Conservation (phyloP, 1,139 yeast species). For the Hemisphaericaspora subhashii region DNA sequence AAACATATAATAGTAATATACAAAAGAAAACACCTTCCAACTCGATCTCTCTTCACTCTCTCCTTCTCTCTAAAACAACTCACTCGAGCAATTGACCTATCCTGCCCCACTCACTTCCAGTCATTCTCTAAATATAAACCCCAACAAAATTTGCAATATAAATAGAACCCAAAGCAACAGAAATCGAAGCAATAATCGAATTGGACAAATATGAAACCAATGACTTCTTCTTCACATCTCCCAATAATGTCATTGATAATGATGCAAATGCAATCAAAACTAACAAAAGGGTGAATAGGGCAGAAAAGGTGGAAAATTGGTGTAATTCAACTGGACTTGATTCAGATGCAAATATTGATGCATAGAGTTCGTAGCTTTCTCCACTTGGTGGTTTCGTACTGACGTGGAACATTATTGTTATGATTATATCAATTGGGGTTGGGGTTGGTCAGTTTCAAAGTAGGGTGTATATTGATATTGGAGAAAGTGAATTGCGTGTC, state of each 20-base stretch:
- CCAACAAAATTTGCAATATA: slow-evolving; percentile 45
- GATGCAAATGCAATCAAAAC: slow-evolving; percentile 35
- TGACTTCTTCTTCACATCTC: slow-evolving; percentile 33
- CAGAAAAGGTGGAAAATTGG: slow-evolving; percentile 16
- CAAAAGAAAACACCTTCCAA: not conserved
- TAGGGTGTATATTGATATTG: not conserved
- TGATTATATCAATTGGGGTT: not conserved
- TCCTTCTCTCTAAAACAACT: not conserved
- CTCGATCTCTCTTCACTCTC: not conserved
- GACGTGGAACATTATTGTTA: slow-evolving; percentile 2
- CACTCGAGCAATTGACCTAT: too few relatives aligned
- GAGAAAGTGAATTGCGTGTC: not conserved
- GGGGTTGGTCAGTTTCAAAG: too few relatives aligned
- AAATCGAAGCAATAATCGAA: slow-evolving; percentile 37
- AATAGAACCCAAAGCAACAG: slow-evolving; percentile 40
- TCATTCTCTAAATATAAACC: slow-evolving; percentile 33
- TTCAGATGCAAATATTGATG: slow-evolving; percentile 21
- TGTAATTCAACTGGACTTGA: slow-evolving; percentile 28
- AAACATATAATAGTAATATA: not conserved
- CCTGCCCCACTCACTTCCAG: not conserved
- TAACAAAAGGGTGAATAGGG: slow-evolving; percentile 21
- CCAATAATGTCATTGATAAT: slow-evolving; percentile 37
- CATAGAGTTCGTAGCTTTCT: slow-evolving; percentile 33
- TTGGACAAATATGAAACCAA: slow-evolving; percentile 29
- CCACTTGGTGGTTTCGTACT: slow-evolving; percentile 19